Conservation (phyloP, 768 basidiomycete species). For the Tylopilus rubrobrunneus region DNA sequence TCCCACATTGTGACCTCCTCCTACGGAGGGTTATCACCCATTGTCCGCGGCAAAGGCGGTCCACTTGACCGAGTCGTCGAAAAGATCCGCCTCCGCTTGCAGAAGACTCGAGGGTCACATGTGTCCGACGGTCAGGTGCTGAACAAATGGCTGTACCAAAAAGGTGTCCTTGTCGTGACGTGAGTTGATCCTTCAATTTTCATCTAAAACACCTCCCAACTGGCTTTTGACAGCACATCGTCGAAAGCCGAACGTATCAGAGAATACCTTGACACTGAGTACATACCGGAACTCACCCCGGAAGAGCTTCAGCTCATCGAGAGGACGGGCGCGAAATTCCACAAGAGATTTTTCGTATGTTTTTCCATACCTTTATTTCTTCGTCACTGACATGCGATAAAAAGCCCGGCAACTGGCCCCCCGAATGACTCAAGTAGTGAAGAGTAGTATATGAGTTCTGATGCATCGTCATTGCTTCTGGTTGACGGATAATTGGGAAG, state of each 20-base stretch:
- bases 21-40: conserved; percentile 38
- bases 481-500: no score
- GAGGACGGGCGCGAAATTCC: conserved; percentile 19
- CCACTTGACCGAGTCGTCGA: conserved; percentile 38
- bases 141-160: conserved; percentile 28
- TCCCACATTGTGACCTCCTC: conserved; percentile 39
- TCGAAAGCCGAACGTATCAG: conserved; percentile 30
- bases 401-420: conserved; percentile 19
- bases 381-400: neutral
- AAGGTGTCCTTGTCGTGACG: conserved; percentile 31
- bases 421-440: conserved; percentile 13
- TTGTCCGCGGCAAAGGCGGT: conserved; percentile 34
- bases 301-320: conserved; percentile 27
- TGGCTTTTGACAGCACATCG: conserved; percentile 26
- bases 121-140: conserved; percentile 31
- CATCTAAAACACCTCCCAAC: neutral
- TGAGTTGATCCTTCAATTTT: conserved; percentile 8
- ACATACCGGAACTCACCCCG: conserved; percentile 24
- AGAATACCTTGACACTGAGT: conserved; percentile 32
- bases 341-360: conserved; percentile 28
- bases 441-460: neutral
- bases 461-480: no score
- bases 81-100: conserved; percentile 29
- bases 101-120: conserved; percentile 20
- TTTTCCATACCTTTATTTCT: neutral